A percentile compares a stretch with the other conserved stretches of the same genome.
These are phyloP conservation scores for Dendrobium catenatum DNA, from an alignment of 106 monocot species.

Conservation along the genomic window DNA sequence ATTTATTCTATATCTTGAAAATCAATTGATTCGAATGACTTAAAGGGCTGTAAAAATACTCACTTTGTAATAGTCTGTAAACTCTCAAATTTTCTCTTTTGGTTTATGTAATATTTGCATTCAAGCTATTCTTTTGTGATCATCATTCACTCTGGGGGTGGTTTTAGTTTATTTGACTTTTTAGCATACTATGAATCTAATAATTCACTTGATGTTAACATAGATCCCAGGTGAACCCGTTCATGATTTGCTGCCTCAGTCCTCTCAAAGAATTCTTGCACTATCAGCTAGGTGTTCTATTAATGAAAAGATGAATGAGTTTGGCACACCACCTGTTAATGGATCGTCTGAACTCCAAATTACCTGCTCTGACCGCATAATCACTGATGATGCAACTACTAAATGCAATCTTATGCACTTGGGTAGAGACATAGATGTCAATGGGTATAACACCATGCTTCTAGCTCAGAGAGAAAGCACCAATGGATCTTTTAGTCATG, in stretches of 20 bases:
- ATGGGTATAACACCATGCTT: conserved; percentile 23
- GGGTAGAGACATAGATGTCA: conserved; percentile 24
- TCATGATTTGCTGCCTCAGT: conserved; percentile 12
- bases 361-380: conserved; percentile 13
- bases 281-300: conserved; percentile 23
- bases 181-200: neutral
- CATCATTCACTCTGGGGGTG: neutral
- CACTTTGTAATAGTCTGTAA: neutral
- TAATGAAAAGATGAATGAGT: conserved; percentile 26
- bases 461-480: conserved; percentile 21
- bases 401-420: conserved; percentile 19
- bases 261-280: conserved; percentile 22
- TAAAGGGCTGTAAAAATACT: neutral
- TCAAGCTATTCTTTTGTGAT: neutral
- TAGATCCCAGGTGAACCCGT: neutral
- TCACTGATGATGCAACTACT: conserved; percentile 16
- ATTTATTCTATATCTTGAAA: neutral
- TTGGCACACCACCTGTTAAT: conserved; percentile 9
- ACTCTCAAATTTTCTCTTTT: neutral
- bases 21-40: neutral
- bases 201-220: neutral
- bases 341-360: conserved; percentile 17
- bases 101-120: neutral
- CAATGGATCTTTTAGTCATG: conserved; percentile 31
- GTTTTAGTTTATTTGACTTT: neutral